Conservation (phyloP, 306 rosid species). For the Sechiopsis laciniata region DNA sequence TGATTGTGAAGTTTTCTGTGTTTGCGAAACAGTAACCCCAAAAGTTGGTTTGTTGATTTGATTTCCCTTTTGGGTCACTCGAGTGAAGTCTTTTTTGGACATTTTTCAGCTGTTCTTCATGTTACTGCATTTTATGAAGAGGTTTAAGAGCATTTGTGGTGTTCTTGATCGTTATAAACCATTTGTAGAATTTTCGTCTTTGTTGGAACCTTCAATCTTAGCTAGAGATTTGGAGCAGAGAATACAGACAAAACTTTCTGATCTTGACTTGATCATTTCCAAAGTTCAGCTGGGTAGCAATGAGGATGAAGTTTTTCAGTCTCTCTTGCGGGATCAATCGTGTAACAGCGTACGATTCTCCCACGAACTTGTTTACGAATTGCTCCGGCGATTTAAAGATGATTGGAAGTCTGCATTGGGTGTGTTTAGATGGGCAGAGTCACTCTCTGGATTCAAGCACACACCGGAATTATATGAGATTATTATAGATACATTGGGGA, state of each 20-base stretch:
- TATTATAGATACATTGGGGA: slow-evolving; percentile 71
- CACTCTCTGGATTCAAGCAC: slow-evolving; percentile 37
- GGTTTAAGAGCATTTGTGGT: neutral
- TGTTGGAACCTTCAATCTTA: slow-evolving; percentile 17
- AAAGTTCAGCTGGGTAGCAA: slow-evolving; percentile 40
- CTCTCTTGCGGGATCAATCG: slow-evolving; percentile 40
- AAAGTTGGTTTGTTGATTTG: neutral
- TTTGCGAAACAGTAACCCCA: neutral
- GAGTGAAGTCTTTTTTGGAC: neutral
- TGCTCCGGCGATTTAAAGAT: slow-evolving; percentile 62
- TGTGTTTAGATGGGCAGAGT: slow-evolving; percentile 68
- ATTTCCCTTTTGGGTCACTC: neutral
- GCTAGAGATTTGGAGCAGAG: slow-evolving; percentile 25
- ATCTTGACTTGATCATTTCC: slow-evolving; percentile 44
- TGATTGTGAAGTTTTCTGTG: slow-evolving; percentile 2
- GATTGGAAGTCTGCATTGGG: slow-evolving; percentile 88
- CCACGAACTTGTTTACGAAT: slow-evolving; percentile 31
- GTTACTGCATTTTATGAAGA: slow-evolving; percentile 9
- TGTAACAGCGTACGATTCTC: slow-evolving; percentile 41
- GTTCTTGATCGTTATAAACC: slow-evolving; percentile 22
- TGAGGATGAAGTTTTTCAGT: slow-evolving; percentile 47
- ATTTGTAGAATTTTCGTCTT: slow-evolving; percentile 23
- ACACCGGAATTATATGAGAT: slow-evolving; percentile 47
- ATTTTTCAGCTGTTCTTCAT: slow-evolving; percentile 17
- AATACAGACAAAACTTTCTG: slow-evolving; percentile 26